Evolutionary conservation across 352 stramenopile species (phyloP).

Genomic region (Blastocystis sp.): DNA sequence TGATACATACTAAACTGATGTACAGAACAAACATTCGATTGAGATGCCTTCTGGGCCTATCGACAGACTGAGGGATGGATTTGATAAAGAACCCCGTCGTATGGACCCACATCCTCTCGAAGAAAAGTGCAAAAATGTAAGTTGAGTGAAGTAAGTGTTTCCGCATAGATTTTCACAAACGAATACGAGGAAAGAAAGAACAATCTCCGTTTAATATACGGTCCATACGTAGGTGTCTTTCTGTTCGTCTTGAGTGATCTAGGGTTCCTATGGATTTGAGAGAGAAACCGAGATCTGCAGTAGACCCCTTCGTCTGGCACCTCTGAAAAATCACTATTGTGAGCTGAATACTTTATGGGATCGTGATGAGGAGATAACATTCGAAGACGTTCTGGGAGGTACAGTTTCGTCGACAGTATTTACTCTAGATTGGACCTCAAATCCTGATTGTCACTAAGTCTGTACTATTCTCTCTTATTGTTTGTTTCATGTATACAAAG

Average conservation of each 20-base stretch:
- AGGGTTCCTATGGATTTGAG: constrained; percentile 57
- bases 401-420: not conserved
- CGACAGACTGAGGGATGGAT: constrained; percentile 19
- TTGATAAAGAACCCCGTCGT: constrained; percentile 44
- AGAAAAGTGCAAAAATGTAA: constrained; percentile 39
- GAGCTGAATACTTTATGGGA: constrained; percentile 61
- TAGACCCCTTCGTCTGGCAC: constrained; percentile 47
- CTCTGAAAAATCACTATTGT: constrained; percentile 40
- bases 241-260: not conserved
- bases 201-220: not conserved
- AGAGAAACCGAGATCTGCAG: constrained; percentile 35
- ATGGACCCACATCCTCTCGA: constrained; percentile 52
- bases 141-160: not conserved
- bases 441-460: constrained; percentile 48
- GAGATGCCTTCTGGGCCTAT: constrained; percentile 12
- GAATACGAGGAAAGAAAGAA: constrained; percentile 45
- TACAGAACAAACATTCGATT: not conserved
- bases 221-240: constrained; percentile 25
- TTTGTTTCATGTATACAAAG: constrained; percentile 3
- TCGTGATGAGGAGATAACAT: constrained; percentile 60
- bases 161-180: constrained; percentile 10
- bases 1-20: not conserved
- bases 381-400: constrained; percentile 59
- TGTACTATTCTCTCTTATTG: not conserved
- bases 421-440: constrained; percentile 45